Evolutionary conservation across 805 yeast species (phyloP), one percentile per base, ranked within the genome.

Genomic region (Ogataea populi-albae): DNA sequence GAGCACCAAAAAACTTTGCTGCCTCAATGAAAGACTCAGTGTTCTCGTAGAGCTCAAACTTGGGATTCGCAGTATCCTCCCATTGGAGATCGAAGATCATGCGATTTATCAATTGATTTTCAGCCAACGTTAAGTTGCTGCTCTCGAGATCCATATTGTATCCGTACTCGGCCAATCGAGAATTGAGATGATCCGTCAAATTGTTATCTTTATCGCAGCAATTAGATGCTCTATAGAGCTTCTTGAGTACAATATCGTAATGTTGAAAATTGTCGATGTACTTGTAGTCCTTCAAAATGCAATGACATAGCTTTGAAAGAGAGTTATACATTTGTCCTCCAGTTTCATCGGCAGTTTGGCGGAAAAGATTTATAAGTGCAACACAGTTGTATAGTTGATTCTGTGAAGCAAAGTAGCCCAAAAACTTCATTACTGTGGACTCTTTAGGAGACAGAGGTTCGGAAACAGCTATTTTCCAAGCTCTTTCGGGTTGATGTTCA

Each of bases 1-100:
- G 29, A 25, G 29, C 30, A n/a, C 30, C 36, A 11, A 35, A 30
- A 26, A 34, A 32, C 17, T 26, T n/a, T 3, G 42, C 38, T 14
- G 40, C 41, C 27, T 32, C n/a, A 14, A 33, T 24, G 24, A 41
- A 41, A 11, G 11, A 14, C 14, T 34, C 31, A 4, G 37, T 25
- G 30, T 41, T 35, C 14, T 21, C 24, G 19, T 17, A 9, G 14
- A 36, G 15, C 34, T 35, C 35, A n/a, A 26, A 34, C 15, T 12
- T 23, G 19, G 38, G 38, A 8, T 6, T 15, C 9, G 9, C 19
- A 11, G 12, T 4, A 24, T 26, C 26, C 4, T n/a, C 5, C 40
- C 40, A 37, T 10, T 30, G 15, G 18, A 37, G 35, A 16, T 18
- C 11, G 17, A 21, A 7, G 17, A 37, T 32, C 33, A 32, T 26